Conservation (phyloP, 805 yeast genomes). For the Candida tibetensis region DNA sequence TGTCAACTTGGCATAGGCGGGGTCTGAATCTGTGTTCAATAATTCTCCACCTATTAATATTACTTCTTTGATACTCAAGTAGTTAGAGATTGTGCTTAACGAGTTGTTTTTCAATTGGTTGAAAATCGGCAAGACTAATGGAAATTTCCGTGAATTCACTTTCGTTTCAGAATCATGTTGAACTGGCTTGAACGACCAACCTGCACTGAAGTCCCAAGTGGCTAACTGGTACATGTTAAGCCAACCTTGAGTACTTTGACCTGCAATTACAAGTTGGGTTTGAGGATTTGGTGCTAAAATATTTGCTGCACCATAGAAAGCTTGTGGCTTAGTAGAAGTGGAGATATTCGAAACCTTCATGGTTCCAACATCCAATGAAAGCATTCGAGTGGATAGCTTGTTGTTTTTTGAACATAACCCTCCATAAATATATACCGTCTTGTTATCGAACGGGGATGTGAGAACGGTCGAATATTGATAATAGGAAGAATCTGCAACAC, state of each 20-base stretch:
- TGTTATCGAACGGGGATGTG: constrained; percentile 32
- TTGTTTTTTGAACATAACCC: constrained; percentile 35
- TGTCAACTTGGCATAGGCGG: constrained; percentile 41
- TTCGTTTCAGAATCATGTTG: constrained; percentile 16
- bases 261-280: constrained; percentile 61
- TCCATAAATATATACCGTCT: constrained; percentile 53
- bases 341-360: constrained; percentile 36
- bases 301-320: constrained; percentile 52
- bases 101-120: constrained; percentile 21
- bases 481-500: constrained; percentile 26
- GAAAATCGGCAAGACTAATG: constrained; percentile 58
- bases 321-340: constrained; percentile 53
- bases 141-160: constrained; percentile 52
- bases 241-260: constrained; percentile 63
- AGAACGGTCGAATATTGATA: constrained; percentile 42
- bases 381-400: constrained; percentile 38
- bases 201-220: constrained; percentile 61
- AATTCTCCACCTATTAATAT: constrained; percentile 63
- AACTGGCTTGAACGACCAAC: constrained; percentile 57
- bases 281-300: constrained; percentile 44
- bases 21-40: constrained; percentile 36
- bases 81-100: constrained; percentile 25
- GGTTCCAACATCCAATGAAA: constrained; percentile 40
- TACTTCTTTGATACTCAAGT: constrained; percentile 37
- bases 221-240: constrained; percentile 72